These are phyloP conservation scores for Microdochium paspali DNA, from an alignment of 2,329 filamentous ascomycete genomes.

Conservation along the genomic window DNA sequence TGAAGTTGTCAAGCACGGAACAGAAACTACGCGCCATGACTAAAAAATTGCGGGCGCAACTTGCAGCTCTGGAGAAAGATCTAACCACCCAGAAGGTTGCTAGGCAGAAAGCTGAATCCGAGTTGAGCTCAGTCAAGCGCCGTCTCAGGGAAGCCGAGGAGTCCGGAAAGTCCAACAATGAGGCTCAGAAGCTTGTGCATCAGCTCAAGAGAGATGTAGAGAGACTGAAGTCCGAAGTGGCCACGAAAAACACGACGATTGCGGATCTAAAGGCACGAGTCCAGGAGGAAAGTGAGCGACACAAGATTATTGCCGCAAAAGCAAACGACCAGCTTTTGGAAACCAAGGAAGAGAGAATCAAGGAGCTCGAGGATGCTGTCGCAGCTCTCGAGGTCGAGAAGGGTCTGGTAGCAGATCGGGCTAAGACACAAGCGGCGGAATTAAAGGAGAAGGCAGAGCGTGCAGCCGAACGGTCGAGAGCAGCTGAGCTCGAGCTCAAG, in stretches of 20 bases:
- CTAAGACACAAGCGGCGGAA: slow-evolving; percentile 61
- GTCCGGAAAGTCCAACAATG: slow-evolving; percentile 44
- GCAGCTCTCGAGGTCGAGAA: slow-evolving; percentile 70
- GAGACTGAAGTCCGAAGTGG: slow-evolving; percentile 50
- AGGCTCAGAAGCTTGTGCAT: slow-evolving; percentile 18
- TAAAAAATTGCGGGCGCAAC: slow-evolving; percentile 65
- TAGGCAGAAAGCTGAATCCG: slow-evolving; percentile 47
- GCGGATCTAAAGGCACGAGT: slow-evolving; percentile 61
- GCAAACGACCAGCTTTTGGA: slow-evolving; percentile 59
- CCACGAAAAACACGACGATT: slow-evolving; percentile 55
- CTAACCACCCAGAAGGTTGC: slow-evolving; percentile 48
- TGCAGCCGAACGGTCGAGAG: slow-evolving; percentile 59
- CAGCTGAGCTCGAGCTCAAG: slow-evolving; percentile 68
- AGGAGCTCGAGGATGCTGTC: slow-evolving; percentile 47
- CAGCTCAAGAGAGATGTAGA: slow-evolving; percentile 34
- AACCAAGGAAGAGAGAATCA: slow-evolving; percentile 43
- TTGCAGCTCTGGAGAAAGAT: slow-evolving; percentile 57
- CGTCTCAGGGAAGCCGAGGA: slow-evolving; percentile 40
- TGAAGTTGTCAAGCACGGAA: slow-evolving; percentile 77
- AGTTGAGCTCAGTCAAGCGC: slow-evolving; percentile 35
- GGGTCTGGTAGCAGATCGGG: slow-evolving; percentile 56
- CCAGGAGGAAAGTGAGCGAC: slow-evolving; percentile 55
- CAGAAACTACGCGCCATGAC: slow-evolving; percentile 75
- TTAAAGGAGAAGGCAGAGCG: slow-evolving; percentile 64
- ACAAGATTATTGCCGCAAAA: slow-evolving; percentile 57